phyloP scores from a whole-genome alignment of 345 rosid genomes.

The Ceriops zippeliana region DNA sequence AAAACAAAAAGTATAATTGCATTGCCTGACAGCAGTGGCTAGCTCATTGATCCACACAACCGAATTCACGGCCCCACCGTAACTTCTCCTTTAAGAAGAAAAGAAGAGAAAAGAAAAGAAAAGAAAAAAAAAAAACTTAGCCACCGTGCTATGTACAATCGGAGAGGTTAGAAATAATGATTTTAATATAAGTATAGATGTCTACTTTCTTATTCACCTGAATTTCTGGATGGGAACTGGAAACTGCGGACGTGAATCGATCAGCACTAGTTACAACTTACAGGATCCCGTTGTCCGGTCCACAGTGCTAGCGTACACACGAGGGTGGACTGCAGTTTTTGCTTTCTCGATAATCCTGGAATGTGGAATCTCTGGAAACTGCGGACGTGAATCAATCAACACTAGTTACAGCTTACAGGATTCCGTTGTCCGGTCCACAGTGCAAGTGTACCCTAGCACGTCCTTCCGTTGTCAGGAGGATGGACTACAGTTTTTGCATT shows the following conservation, averaged over 20 bases:
- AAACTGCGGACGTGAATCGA: constrained; percentile 25
- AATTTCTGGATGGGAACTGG: constrained; percentile 32
- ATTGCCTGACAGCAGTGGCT: no score
- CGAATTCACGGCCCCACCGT: no score
- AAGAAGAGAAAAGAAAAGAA: no score
- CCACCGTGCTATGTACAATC: no score
- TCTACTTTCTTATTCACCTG: no score
- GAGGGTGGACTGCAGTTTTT: constrained; percentile 31
- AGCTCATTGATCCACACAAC: no score
- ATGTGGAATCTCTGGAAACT: constrained; percentile 16
- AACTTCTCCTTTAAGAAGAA: no score
- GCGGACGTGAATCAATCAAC: constrained; percentile 22
- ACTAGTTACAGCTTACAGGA: constrained; percentile 25
- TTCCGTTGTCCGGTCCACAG: constrained; percentile 32
- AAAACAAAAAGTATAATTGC: no score
- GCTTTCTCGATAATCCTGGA: no score
- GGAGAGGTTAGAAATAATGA: no score
- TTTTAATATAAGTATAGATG: no score
- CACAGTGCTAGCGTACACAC: constrained; percentile 33
- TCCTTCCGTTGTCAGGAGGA: constrained; percentile 13
- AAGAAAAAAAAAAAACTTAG: no score
- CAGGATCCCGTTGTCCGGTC: constrained; percentile 34
- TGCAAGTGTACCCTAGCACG: constrained; percentile 28
- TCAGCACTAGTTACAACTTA: constrained; percentile 21
- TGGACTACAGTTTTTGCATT: constrained; percentile 41